Evolutionary conservation across 1,284 basidiomycete species (phyloP), one percentile per base, ranked within the genome.

Genomic region (Ceratobasidium sp.): DNA sequence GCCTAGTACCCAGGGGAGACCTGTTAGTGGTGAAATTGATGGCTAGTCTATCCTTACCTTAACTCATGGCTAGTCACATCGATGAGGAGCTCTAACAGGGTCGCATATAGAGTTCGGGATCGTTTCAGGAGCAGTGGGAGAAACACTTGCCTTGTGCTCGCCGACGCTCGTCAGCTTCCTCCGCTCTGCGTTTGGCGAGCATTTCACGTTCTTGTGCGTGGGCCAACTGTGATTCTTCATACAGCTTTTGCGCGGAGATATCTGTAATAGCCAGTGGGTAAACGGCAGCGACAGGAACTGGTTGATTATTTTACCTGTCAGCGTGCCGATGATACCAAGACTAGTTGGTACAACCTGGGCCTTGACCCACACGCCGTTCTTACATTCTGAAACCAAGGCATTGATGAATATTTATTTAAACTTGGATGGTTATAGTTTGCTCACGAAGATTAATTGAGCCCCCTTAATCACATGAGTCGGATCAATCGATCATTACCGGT

Each of bases 41-140:
- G 6, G 13, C 56, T 5, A 43, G 13, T 53, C 39, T n/a, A 34
- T 22, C 16, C 37, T 31, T 43, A 49, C 66, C 79, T 76, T 29
- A 80, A 74, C 71, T 80, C 79, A 58, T 80, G 79, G 31, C 79
- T 79, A 14, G 79, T 80, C 19, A 80, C 79, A 65, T 80, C 79
- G 41, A 80, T 79, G 27, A 80, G 74, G 48, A 80, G 78, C 74
- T 80, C 79, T 79, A 54, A 24, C 24, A 31, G 51, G 22, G 22
- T 79, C 78, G 41, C 78, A 76, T 19, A 79, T 74, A 69, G 79
- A 76, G 65, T 80, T 79, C 76, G 62, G 37, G 29, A 37, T 22
- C 14, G 27, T 22, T 56, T 19, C 29, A 31, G 64, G 34, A 37
- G 13, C 19, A 41, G 31, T 49, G 74, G 31, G 41, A 39, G 7